These are phyloP conservation scores for Astrephomene gubernaculifera DNA, from an alignment of 139 green algal genomes.

Conservation along the genomic window DNA sequence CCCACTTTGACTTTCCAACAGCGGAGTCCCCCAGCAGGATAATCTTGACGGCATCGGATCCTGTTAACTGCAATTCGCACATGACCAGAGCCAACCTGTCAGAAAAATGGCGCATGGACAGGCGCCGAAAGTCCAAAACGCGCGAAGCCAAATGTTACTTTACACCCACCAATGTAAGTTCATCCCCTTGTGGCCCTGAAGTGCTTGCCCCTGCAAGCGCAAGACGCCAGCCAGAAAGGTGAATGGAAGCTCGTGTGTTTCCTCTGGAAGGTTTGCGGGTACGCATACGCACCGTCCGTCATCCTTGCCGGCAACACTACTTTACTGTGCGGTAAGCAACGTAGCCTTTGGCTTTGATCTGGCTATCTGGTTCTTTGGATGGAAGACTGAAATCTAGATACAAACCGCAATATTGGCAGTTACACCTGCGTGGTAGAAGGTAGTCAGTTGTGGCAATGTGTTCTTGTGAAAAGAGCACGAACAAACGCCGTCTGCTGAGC, in stretches of 20 bases:
- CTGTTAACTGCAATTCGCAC: conserved; percentile 55
- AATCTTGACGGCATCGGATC: conserved; percentile 64
- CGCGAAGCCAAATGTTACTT: neutral
- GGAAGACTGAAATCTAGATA: too few relatives aligned
- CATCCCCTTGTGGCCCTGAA: conserved; percentile 54
- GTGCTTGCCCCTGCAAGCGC: conserved; percentile 30
- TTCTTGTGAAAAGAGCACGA: too few relatives aligned
- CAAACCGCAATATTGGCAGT: too few relatives aligned
- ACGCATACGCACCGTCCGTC: neutral
- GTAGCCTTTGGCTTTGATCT: too few relatives aligned
- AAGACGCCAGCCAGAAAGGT: neutral
- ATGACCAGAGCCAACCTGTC: neutral
- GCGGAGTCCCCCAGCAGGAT: conserved; percentile 78
- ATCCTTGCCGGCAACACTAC: neutral
- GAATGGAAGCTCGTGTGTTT: neutral
- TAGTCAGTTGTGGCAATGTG: too few relatives aligned
- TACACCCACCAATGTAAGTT: conserved; percentile 59
- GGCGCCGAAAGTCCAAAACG: conserved; percentile 9
- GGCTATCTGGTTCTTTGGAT: too few relatives aligned
- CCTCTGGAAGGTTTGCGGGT: neutral
- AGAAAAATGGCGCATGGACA: neutral
- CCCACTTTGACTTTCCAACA: conserved; percentile 79
- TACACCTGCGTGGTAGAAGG: too few relatives aligned
- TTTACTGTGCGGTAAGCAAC: neutral
- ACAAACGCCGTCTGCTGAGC: too few relatives aligned